Base-by-base conservation (phyloP, 768 basidiomycete species). In the Paxillus rubicundulus region DNA sequence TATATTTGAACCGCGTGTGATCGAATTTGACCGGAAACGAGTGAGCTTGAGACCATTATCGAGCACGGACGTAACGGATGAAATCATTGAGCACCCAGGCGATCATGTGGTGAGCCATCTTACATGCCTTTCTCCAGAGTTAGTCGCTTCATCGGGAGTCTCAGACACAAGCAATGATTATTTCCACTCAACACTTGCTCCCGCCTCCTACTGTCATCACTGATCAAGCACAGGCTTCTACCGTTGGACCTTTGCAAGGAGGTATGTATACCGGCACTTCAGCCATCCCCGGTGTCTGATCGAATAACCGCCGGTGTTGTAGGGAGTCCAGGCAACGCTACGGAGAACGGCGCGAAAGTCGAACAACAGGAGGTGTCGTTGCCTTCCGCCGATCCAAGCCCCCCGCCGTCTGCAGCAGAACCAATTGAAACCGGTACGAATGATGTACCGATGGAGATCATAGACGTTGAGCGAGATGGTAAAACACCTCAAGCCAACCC, bases 1-100 rank as follows among this genome's bases (percentile, higher is more conserved):
- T 62, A 74, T 98, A 30, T 98, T 98, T 58, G 93, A 97, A 57
- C 94, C 97, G 13, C 85, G 92, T 17, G 82, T 95, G 36, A 86
- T 99, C 52, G 89, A 97, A 55, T 97, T 95, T 61, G 86, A 92
- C 27, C 77, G 79, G 57, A 93, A 94, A 68, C 76, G 81, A 21
- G 69, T 74, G 16, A 78, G 79, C 10, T 63, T 79, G 50, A 73
- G 68, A 20, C 70, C 78, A 32, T 70, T 76, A n/a, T 81, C 77
- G 32, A 76, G 74, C 45, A 70, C 77, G 10, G 80, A 85, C 54
- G 80, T 89, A 24, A 85, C 87, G 5, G 90, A 93, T 50, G 90
- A 92, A 57, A 85, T 89, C 36, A 74, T 85, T 20, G 78, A 79
- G 34, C 80, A 78, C 58, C 73, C 75, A 38, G 67, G 63, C 12